These are phyloP conservation scores for Xylariales sp. DNA, from an alignment of 2,329 filamentous ascomycete species.

Conservation along the genomic window DNA sequence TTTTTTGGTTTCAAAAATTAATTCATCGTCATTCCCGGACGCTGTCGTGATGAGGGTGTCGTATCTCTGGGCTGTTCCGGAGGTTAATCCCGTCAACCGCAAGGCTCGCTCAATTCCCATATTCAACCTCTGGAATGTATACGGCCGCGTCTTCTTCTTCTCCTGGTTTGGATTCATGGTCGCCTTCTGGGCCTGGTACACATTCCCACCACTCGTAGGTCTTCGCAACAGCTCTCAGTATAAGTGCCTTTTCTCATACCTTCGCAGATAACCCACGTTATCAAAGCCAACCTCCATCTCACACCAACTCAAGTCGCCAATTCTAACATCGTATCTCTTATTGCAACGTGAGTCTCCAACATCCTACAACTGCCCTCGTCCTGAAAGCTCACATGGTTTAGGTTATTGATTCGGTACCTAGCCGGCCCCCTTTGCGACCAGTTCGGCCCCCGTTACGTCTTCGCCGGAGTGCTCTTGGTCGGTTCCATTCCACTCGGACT, in stretches of 20 bases:
- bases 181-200: constrained; percentile 91
- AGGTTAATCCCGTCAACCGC: constrained; percentile 84
- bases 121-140: constrained; percentile 80
- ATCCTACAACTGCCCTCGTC: constrained; percentile 1
- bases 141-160: constrained; percentile 92
- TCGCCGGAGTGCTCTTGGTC: constrained; percentile 79
- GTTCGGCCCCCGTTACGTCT: constrained; percentile 83
- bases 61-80: constrained; percentile 67
- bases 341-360: constrained; percentile 66
- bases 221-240: constrained; percentile 3
- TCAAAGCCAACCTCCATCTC: constrained; percentile 81
- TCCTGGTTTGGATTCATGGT: constrained; percentile 66
- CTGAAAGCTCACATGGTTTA: constrained; percentile 44
- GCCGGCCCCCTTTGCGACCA: constrained; percentile 87
- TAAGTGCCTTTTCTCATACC: constrained; percentile 37
- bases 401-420: constrained; percentile 78
- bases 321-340: constrained; percentile 88
- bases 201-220: constrained; percentile 84
- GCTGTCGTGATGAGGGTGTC: constrained; percentile 50
- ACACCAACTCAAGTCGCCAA: constrained; percentile 79
- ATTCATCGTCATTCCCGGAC: background rate
- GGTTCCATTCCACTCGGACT: constrained; percentile 86
- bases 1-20: no score
- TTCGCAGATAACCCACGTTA: constrained; percentile 74
- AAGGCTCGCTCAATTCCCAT: constrained; percentile 85